Evolutionary conservation across 306 rosid genomes (phyloP), one percentile per base, ranked within the genome.

Genomic region (Quercus cerris): DNA sequence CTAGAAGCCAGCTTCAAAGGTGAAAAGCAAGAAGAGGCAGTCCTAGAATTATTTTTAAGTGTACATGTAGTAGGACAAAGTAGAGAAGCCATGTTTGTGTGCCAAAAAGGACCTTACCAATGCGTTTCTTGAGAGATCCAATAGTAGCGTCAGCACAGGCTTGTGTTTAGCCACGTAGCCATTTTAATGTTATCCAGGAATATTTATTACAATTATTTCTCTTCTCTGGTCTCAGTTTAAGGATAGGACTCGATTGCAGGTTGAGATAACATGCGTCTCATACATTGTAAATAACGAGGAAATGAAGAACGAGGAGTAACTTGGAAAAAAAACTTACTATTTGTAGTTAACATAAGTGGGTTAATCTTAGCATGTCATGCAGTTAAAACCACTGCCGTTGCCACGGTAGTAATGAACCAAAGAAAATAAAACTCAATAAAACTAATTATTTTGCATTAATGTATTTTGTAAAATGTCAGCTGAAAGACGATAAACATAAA

Each of bases 31-130:
- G 62, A 23, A 55, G 71, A 69, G 41, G 62, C 28, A 58, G 64
- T 79, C 2, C 14, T 85, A 1, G 83, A 87, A 49, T 74, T 89
- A 4, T 81, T 87, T 77, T 84, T 88, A 74, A 88, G 84, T 18
- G 88, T 83, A 75, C 83, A 73, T 46, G 94, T 61, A 55, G 82
- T 80, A 64, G 94, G 85, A 75, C 79, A 84, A 67, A 88, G 86
- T 18, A 91, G 76, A 55, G 93, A 84, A 71, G 90, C 94, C 98
- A 92, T 94, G 84, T 70, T 6, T 66, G 57, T 62, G 23, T 68
- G 59, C 63, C 44, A 28, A 33, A 19, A 62, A 80, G 72, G 56
- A 23, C 51, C 56, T 78, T 49, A 10, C 15, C 15, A 33, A 56
- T 70, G 46, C 71, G 57, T 73, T 69, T 78, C 25, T 49, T 9